phyloP scores from a whole-genome alignment of 768 basidiomycete species.

The Scleroderma citrinum region DNA sequence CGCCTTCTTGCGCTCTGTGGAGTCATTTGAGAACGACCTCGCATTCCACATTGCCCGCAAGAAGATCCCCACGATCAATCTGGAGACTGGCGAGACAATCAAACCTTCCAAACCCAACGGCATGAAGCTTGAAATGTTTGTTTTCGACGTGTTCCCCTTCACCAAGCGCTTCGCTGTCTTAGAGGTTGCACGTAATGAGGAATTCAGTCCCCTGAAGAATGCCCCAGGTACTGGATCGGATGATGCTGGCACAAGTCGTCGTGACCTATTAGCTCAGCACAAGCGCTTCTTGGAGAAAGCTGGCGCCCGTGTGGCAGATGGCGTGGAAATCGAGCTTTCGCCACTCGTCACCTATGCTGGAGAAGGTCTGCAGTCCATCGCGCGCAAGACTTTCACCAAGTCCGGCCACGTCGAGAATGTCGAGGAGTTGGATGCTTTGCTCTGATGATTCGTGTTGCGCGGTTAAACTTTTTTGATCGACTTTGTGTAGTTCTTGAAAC shows the following conservation, averaged over 20 bases:
- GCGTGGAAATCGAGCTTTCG: constrained; percentile 85
- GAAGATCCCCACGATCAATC: constrained; percentile 84
- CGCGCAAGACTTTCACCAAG: constrained; percentile 72
- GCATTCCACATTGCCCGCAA: constrained; percentile 98
- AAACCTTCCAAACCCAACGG: constrained; percentile 93
- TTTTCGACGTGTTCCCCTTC: constrained; percentile 98
- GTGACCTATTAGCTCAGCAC: constrained; percentile 87
- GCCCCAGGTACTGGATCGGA: constrained; percentile 90
- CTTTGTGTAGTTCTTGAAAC: neutral
- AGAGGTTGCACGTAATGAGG: constrained; percentile 82
- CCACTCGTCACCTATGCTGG: constrained; percentile 88
- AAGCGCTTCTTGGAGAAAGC: constrained; percentile 73
- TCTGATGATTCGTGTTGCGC: constrained; percentile 30
- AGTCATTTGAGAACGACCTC: constrained; percentile 80
- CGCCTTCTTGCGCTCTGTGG: constrained; percentile 69
- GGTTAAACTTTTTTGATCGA: no score
- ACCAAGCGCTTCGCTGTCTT: constrained; percentile 78
- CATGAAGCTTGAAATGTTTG: constrained; percentile 98
- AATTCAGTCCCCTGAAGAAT: constrained; percentile 97
- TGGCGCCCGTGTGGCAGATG: constrained; percentile 68
- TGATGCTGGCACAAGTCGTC: constrained; percentile 84
- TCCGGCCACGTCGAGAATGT: constrained; percentile 62
- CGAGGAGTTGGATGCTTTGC: constrained; percentile 68
- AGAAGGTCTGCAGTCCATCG: constrained; percentile 76
- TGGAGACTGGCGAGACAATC: constrained; percentile 57